Evolutionary conservation across 2,329 filamentous ascomycete species (phyloP), one percentile per base, ranked within the genome.

Genomic region (Pleoardoris graminearum): DNA sequence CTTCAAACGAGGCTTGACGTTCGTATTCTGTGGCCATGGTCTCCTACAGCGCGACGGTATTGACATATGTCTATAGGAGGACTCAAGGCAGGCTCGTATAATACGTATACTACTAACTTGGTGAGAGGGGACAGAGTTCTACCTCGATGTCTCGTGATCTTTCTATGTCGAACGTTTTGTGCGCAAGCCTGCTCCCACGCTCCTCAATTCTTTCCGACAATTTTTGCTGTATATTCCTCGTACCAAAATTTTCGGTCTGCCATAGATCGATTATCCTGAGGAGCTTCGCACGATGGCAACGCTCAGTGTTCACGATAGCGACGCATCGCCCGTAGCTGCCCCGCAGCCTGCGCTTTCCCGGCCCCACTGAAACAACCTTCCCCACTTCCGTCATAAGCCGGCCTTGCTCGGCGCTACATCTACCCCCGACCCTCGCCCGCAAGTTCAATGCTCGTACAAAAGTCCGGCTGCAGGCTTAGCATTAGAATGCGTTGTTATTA

Each of bases 331-430:
- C 33, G 33, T 4, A 17, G 14, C 32, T 47, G 44, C 33, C 44
- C 44, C 44, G 23, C 44, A 47, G 33, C 33, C 44, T 47, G n/a
- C 36, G 16, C 35, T 27, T 29, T 38, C 49, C 49, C 25, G 33
- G 42, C 49, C 38, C 25, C 42, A 29, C 32, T 16, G 37, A 22
- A 19, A 35, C 33, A 22, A 21, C 32, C 44, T 35, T 41, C 22
- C 42, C 14, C 33, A 46, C 49, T 45, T 30, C 30, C 39, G 38
- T 45, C 48, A 44, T 33, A 12, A 25, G 17, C 37, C 27, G 35
- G 16, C n/a, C 27, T 47, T 35, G 43, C 19, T 52, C 43, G 52
- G 52, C 4, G 35, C 41, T 39, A 38, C 4, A 38, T 48, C 25
- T 48, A 35, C 16, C 14, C 4, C 51, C 51, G 51, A 47, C 12